Base-by-base conservation (phyloP, 1,139 yeast genomes). In the Lodderomyces orthopsilosis region DNA sequence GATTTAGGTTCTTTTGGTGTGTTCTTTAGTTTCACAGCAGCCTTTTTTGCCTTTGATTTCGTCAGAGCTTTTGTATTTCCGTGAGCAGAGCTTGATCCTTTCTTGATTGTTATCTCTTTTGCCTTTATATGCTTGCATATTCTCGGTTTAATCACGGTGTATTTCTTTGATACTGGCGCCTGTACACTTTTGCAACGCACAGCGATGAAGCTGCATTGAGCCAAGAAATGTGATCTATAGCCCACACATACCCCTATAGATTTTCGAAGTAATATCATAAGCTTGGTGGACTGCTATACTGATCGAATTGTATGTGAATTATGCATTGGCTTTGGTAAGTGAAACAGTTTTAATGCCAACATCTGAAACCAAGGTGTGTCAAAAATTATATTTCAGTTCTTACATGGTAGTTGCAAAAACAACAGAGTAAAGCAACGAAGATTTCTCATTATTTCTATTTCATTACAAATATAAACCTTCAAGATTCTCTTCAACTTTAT, bases 401-500 rank as follows among this genome's bases (percentile, higher is more conserved):
- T n/a, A n/a, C n/a, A n/a, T n/a, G n/a, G n/a, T n/a, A n/a, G n/a
- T n/a, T n/a, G n/a, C n/a, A n/a, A n/a, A n/a, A n/a, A n/a, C n/a
- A n/a, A n/a, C n/a, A n/a, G n/a, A n/a, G n/a, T n/a, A n/a, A n/a
- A n/a, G n/a, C n/a, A n/a, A n/a, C n/a, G n/a, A 21, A 5, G 23
- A 21, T 21, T 5, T 21, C 8, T 5, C 23, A 21, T 21, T 8
- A 21, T 6, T 24, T 24, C n/a, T 24, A 24, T 10, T 24, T 12
- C 27, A 24, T 44, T 51, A 90, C 75, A 90, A 21, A 21, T 93
- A 93, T 56, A 93, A 77, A 41, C 98, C 98, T 68, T 93, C 98
- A 53, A 93, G 80, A 58, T 90, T 91, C 70, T 93, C 98, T 65
- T 93, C 98, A 45, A 91, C 91, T 78, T 94, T 94, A 62, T 93